Base-by-base conservation (phyloP, 176 grass and related monocot species). In the Musa schizocarpa region DNA sequence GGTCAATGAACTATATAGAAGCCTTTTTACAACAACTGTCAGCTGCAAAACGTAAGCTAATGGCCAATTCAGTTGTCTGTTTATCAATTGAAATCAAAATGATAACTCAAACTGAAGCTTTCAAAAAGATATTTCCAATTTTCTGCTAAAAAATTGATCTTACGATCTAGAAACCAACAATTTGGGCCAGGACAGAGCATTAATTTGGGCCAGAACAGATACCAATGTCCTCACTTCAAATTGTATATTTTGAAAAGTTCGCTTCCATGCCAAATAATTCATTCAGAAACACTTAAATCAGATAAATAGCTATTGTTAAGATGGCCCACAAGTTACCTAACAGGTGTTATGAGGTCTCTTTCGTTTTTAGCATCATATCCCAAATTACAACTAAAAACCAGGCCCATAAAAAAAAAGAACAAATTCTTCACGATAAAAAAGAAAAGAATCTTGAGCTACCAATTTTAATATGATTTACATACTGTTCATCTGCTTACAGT, bases 401-500 rank as follows among this genome's bases (percentile, higher is more conserved):
- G 34, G 43, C 9, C 25, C 43, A 70, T 9, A 48, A 70, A 70
- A 13, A 27, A 70, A 50, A 70, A 20, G 34, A 50, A 70, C 17
- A 61, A 61, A 14, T 19, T 21, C 34, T 51, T 51, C 29, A 70
- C 50, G 49, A 70, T n/a, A 17, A 16, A 64, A 77, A 65, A 51
- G 27, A 63, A 63, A 17, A 51, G 11, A 76, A 76, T 21, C 29
- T n/a, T 51, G 26, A 13, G 63, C 49, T 52, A 65, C 49, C 75
- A 77, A 52, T 63, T 77, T 77, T 77, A 54, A 66, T 64, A 77
- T 77, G 63, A 43, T 77, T 53, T 52, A 63, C 22, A 65, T 50
- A 65, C 43, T 77, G 50, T 77, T 76, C 29, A 62, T 77, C 75
- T 16, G 75, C 75, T 77, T 77, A 77, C 75, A 77, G 75, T 10